These are phyloP conservation scores for Arthrobotrys entomopaga DNA, from an alignment of 2,329 filamentous ascomycete genomes.

Conservation along the genomic window DNA sequence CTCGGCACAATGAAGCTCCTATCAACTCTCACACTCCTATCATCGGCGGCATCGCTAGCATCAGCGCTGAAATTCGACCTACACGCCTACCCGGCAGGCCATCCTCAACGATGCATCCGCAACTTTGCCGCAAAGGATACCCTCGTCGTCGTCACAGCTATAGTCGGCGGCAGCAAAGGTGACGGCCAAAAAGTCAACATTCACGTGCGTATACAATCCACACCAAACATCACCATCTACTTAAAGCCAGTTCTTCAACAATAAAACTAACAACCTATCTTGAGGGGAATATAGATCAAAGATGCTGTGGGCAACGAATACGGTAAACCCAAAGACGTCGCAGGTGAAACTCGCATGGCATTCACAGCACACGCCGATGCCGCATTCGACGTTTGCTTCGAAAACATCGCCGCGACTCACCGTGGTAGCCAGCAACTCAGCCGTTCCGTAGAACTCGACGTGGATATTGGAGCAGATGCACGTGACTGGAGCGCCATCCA, in stretches of 20 bases:
- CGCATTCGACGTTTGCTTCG: conserved; percentile 95
- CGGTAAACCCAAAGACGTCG: conserved; percentile 87
- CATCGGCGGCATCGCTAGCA: conserved; percentile 57
- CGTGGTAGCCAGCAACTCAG: conserved; percentile 55
- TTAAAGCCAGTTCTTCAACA: too few relatives aligned
- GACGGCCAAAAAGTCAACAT: conserved; percentile 96
- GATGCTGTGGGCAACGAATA: conserved; percentile 97
- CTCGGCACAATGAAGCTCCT: conserved; percentile 49
- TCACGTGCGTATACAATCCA: conserved; percentile 71
- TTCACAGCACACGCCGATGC: conserved; percentile 93
- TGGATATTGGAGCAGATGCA: conserved; percentile 95
- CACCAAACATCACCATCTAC: not conserved
- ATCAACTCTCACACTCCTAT: conserved; percentile 36
- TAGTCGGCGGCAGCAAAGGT: conserved; percentile 81
- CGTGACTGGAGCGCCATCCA: conserved; percentile 98
- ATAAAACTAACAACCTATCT: conserved; percentile 14
- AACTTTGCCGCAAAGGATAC: conserved; percentile 95
- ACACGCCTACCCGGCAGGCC: conserved; percentile 72
- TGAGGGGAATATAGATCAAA: conserved; percentile 74
- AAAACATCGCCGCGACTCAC: conserved; percentile 72
- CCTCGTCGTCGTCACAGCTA: conserved; percentile 93
- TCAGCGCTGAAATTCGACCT: conserved; percentile 93
- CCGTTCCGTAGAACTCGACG: conserved; percentile 77
- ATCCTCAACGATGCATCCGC: conserved; percentile 83
- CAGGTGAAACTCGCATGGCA: conserved; percentile 88